These are phyloP conservation scores for Pseudocercospora fuligena DNA, from an alignment of 2,329 filamentous ascomycete genomes.

Conservation along the genomic window DNA sequence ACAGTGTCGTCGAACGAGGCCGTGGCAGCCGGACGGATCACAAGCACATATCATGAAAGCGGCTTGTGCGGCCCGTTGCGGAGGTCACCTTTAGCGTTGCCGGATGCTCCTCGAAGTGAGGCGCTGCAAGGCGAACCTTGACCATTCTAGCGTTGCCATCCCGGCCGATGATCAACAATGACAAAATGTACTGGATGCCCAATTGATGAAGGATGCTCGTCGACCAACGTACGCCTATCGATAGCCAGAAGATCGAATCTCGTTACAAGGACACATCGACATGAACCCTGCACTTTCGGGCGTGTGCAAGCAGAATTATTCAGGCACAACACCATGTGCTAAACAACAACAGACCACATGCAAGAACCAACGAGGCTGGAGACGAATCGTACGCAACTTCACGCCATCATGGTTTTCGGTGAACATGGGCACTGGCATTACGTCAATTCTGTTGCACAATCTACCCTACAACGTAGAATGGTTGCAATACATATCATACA, in stretches of 20 bases:
- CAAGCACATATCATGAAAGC: not conserved
- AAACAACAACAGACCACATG: not conserved
- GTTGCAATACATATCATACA: slow-evolving; percentile 64
- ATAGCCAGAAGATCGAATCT: not conserved
- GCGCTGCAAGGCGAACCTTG: not conserved
- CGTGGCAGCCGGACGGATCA: not conserved
- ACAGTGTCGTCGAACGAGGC: not conserved
- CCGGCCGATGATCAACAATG: not conserved
- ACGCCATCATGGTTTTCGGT: slow-evolving; percentile 40
- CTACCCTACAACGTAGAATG: slow-evolving; percentile 65
- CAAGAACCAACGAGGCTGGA: slow-evolving; percentile 34
- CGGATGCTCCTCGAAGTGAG: not conserved
- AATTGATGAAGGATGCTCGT: not conserved
- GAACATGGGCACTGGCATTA: slow-evolving; percentile 69
- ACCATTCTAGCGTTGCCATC: not conserved
- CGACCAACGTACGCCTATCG: too few species aligned
- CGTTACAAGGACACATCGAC: not conserved
- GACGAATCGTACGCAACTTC: slow-evolving; percentile 38
- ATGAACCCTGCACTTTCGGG: not conserved
- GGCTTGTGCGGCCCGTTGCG: not conserved
- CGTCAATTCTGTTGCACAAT: slow-evolving; percentile 65
- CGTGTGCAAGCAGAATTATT: not conserved
- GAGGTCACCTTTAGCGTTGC: not conserved
- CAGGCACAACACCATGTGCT: not conserved
- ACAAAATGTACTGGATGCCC: not conserved